These are phyloP conservation scores for Fusarium duplospermum DNA, from an alignment of 2,329 filamentous ascomycete species.

Conservation along the genomic window DNA sequence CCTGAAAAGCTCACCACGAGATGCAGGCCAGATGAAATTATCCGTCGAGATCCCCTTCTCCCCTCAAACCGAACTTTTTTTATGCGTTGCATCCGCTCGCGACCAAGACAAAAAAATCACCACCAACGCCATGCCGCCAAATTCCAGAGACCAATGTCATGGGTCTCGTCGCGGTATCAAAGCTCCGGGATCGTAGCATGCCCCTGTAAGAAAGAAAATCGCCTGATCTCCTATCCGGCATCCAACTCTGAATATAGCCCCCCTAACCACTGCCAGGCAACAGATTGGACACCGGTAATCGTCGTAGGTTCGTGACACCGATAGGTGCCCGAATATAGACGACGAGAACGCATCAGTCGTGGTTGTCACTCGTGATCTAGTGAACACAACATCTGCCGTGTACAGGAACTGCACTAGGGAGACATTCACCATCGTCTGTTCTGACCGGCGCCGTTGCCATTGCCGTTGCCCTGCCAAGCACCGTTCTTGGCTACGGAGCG, in stretches of 20 bases:
- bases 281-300: neutral
- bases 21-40: neutral
- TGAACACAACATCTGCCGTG: neutral
- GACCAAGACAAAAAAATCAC: conserved; percentile 38
- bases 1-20: neutral
- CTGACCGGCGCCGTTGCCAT: neutral
- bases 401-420: neutral
- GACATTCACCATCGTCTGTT: neutral
- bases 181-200: conserved; percentile 28
- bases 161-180: conserved; percentile 42
- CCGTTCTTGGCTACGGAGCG: neutral
- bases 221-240: conserved; percentile 1
- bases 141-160: conserved; percentile 36
- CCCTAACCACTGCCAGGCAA: neutral
- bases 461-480: conserved; percentile 4
- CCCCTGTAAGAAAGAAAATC: conserved; percentile 24
- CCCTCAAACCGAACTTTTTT: conserved; percentile 3
- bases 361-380: neutral
- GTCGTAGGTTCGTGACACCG: neutral
- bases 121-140: conserved; percentile 45
- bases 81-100: conserved; percentile 22
- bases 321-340: neutral
- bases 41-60: neutral
- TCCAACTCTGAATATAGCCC: neutral
- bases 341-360: neutral